These are phyloP conservation scores for Candida sphagnicola DNA, from an alignment of 805 yeast species.

Conservation along the genomic window DNA sequence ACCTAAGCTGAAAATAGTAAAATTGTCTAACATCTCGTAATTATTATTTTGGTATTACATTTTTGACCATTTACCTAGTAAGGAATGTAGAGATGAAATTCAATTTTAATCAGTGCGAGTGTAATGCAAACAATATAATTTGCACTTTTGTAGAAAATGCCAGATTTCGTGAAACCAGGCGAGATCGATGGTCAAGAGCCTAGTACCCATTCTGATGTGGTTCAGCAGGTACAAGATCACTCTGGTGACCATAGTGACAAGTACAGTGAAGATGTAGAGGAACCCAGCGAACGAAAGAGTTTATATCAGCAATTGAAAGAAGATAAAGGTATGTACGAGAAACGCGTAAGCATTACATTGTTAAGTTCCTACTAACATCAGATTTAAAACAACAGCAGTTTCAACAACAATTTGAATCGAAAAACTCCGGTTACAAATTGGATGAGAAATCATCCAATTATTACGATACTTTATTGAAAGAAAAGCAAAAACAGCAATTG, in stretches of 20 bases:
- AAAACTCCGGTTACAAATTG: slow-evolving; percentile 39
- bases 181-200: slow-evolving; percentile 1
- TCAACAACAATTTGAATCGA: slow-evolving; percentile 22
- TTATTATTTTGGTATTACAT: too few species aligned
- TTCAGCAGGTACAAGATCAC: too few species aligned
- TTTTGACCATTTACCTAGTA: too few species aligned
- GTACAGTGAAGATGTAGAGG: slow-evolving; percentile 1
- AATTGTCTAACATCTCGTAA: too few species aligned
- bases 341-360: too few species aligned
- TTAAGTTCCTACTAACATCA: slow-evolving; percentile 18
- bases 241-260: too few species aligned
- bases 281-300: slow-evolving; percentile 28
- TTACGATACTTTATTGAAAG: slow-evolving; percentile 23
- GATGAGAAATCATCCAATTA: slow-evolving; percentile 33
- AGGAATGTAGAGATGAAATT: too few species aligned
- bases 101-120: too few species aligned
- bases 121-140: too few species aligned
- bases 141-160: slow-evolving; percentile 5
- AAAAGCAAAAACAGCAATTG: slow-evolving; percentile 15
- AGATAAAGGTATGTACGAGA: slow-evolving; percentile 32
- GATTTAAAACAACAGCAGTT: slow-evolving; percentile 30
- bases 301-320: slow-evolving; percentile 40
- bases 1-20: too few species aligned
- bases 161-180: slow-evolving; percentile 9
- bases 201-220: not conserved